Percentiles rank a stretch among this genome's conserved stretches.
Evolutionary conservation across 192 early-diverging fungal species (phyloP).

Genomic region (Kickxella alabastrina): DNA sequence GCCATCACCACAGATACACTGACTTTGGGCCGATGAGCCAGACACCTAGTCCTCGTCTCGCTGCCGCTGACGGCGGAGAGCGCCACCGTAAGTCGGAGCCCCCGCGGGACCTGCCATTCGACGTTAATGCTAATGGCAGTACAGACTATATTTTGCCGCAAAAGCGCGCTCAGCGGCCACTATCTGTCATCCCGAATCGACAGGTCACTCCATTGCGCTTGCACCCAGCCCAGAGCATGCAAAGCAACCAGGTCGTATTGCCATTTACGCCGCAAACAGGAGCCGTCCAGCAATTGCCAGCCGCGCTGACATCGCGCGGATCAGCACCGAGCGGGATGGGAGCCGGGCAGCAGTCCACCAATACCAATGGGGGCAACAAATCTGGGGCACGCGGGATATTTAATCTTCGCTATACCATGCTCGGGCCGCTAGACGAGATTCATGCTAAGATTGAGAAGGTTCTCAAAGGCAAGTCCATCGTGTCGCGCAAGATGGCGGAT

Average conservation of each 20-base stretch:
- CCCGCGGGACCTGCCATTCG: constrained; percentile 25
- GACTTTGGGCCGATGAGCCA: constrained; percentile 38
- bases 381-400: constrained; percentile 26
- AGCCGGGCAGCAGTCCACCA: not conserved
- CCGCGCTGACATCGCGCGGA: constrained; percentile 31
- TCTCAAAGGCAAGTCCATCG: constrained; percentile 32
- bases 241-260: constrained; percentile 12
- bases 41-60: constrained; percentile 4
- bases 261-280: constrained; percentile 21
- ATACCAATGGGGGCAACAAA: constrained; percentile 5
- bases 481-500: constrained; percentile 27
- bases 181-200: constrained; percentile 36
- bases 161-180: constrained; percentile 25
- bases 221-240: constrained; percentile 31
- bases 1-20: constrained; percentile 34
- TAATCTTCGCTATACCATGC: constrained; percentile 38
- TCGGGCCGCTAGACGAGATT: constrained; percentile 38
- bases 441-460: constrained; percentile 29
- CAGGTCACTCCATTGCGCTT: constrained; percentile 37
- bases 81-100: constrained; percentile 43
- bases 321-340: constrained; percentile 15
- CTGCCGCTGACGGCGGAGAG: constrained; percentile 12
- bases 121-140: constrained; percentile 1
- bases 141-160: no score
- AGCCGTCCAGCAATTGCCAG: constrained; percentile 30